phyloP scores from a whole-genome alignment of 495 filamentous ascomycete genomes.

The Aspergillus egyptiacus region DNA sequence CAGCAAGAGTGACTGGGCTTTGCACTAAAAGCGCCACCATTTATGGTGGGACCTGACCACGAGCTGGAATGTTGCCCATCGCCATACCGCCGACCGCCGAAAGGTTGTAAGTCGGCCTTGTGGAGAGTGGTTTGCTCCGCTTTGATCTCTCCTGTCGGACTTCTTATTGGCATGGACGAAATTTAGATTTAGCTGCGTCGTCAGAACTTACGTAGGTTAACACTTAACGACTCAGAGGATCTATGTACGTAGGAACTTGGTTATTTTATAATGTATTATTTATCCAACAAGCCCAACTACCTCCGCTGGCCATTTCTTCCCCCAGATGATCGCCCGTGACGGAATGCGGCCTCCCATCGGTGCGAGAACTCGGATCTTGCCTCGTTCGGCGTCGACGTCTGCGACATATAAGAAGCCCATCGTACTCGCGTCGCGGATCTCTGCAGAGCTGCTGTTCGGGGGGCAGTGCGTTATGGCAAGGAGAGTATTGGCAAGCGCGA shows the following conservation, averaged over 20 bases:
- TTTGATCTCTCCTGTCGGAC: conserved; percentile 2
- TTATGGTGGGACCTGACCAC: neutral
- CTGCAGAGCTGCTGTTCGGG: conserved; percentile 56
- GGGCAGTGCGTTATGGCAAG: conserved; percentile 75
- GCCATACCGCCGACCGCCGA: too few species aligned
- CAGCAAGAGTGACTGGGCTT: too few species aligned
- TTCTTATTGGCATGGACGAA: neutral
- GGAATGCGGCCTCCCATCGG: conserved; percentile 77
- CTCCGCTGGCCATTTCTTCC: conserved; percentile 47
- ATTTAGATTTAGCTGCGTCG: conserved; percentile 10
- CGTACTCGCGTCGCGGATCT: conserved; percentile 76
- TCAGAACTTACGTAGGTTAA: conserved; percentile 4
- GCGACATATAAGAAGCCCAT: conserved; percentile 90
- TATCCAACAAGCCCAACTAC: conserved; percentile 45
- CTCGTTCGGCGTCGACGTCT: conserved; percentile 80
- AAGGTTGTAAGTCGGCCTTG: too few species aligned
- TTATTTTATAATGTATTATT: neutral
- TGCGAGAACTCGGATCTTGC: conserved; percentile 71
- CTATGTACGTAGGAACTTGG: too few species aligned
- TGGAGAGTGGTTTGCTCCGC: neutral
- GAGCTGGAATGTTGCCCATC: too few species aligned
- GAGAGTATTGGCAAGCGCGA: conserved; percentile 51
- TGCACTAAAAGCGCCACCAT: too few species aligned
- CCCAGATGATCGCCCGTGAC: conserved; percentile 67
- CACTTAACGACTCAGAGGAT: neutral